phyloP scores from a whole-genome alignment of 2,329 filamentous ascomycete species.

The Penicillium sclerotigenum region DNA sequence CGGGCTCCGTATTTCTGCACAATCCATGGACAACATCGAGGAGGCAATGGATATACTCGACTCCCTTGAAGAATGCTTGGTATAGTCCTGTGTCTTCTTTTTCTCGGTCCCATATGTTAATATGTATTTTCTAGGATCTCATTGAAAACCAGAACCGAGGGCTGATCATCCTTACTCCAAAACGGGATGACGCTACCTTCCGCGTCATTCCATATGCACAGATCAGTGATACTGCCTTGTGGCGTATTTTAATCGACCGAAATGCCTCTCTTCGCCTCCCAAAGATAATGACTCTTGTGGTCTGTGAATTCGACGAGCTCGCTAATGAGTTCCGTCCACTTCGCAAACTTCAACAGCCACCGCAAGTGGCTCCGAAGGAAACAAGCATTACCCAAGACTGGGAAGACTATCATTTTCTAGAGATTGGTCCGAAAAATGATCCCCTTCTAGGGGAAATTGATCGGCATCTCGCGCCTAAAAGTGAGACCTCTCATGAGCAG shows the following conservation, averaged over 20 bases:
- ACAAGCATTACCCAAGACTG: background rate
- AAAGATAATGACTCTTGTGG: background rate
- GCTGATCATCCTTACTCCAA: background rate
- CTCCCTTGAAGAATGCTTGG: slow-evolving; percentile 1
- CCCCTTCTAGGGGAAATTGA: background rate
- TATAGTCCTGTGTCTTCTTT: background rate
- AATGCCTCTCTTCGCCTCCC: background rate
- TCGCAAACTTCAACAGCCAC: background rate
- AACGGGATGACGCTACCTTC: background rate
- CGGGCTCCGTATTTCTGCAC: background rate
- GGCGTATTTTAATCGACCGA: background rate
- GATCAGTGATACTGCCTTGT: background rate
- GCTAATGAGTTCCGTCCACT: background rate
- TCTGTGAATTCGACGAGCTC: background rate
- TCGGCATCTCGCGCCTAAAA: background rate
- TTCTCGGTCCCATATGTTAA: background rate
- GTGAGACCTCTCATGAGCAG: background rate
- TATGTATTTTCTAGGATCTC: background rate
- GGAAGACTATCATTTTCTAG: background rate
- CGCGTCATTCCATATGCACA: background rate
- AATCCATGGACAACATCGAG: background rate
- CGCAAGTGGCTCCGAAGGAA: background rate
- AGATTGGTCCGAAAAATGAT: background rate
- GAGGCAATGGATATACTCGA: background rate
- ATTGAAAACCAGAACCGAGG: background rate